Evolutionary conservation across 192 early-diverging fungal species (phyloP).

Genomic region (Coemansia reversa): DNA sequence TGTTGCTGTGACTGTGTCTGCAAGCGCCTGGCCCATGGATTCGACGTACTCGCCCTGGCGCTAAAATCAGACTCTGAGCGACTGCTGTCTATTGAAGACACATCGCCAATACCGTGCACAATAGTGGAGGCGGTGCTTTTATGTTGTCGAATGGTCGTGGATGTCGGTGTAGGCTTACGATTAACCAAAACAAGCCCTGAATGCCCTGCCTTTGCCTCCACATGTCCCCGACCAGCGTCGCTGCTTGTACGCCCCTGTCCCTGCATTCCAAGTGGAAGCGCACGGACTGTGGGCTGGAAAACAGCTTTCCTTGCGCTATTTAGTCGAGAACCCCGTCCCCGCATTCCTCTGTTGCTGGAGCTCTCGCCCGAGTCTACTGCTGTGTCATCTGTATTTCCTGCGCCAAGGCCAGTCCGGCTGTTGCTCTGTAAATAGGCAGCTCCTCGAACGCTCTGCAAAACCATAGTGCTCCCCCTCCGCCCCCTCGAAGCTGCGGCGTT

Average conservation of each 20-base stretch:
- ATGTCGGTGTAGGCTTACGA: slow-evolving; percentile 11
- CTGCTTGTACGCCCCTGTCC: slow-evolving; percentile 5
- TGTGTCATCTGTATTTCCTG: not conserved
- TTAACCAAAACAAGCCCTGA: slow-evolving; percentile 21
- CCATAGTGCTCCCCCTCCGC: not conserved
- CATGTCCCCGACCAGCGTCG: not conserved
- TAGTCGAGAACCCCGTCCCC: slow-evolving; percentile 12
- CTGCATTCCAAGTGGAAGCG: slow-evolving; percentile 20
- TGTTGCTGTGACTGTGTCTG: slow-evolving; percentile 4
- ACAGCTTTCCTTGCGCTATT: slow-evolving; percentile 27
- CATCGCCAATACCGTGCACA: not conserved
- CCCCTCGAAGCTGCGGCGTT: not conserved
- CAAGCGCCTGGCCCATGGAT: slow-evolving; percentile 31
- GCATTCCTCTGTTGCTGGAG: slow-evolving; percentile 3
- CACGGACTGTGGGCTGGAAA: slow-evolving; percentile 41
- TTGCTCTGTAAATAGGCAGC: not conserved
- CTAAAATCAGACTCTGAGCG: not conserved
- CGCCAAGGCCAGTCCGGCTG: slow-evolving; percentile 3
- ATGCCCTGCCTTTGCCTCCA: slow-evolving; percentile 4
- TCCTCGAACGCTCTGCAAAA: not conserved
- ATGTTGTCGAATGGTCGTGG: not conserved
- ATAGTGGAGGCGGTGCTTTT: not conserved
- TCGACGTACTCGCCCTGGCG: not conserved
- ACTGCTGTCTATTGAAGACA: not conserved
- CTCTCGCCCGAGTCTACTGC: slow-evolving; percentile 8